phyloP scores from a whole-genome alignment of 768 basidiomycete genomes.

The Leccinum broughii region DNA sequence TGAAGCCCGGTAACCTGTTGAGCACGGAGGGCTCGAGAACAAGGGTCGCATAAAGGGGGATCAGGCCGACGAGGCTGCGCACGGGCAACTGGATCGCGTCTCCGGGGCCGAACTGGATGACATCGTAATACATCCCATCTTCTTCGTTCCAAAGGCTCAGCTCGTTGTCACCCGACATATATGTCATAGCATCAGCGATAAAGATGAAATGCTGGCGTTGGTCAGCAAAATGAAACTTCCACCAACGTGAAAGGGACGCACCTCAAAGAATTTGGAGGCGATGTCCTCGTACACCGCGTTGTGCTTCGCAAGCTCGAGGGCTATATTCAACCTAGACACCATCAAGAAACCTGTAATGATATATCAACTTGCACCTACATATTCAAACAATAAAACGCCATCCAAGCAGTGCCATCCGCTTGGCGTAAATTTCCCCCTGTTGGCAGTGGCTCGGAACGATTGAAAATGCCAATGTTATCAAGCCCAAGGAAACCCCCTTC shows the following conservation, averaged over 20 bases:
- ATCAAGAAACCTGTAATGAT: constrained; percentile 2
- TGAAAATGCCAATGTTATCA: constrained; percentile 98
- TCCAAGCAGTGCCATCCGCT: constrained; percentile 99
- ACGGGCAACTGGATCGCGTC: constrained; percentile 90
- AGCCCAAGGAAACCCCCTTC: constrained; percentile 98
- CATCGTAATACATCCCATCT: constrained; percentile 99
- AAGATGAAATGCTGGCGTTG: constrained; percentile 86
- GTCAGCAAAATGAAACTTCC: constrained; percentile 14
- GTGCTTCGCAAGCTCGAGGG: constrained; percentile 96
- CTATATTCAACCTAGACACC: constrained; percentile 82
- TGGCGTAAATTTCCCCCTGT: constrained; percentile 94
- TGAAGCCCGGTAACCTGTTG: constrained; percentile 95
- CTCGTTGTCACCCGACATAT: constrained; percentile 73
- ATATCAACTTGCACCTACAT: constrained; percentile 56
- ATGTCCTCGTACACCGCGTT: constrained; percentile 98
- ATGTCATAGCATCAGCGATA: constrained; percentile 99
- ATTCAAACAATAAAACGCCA: constrained; percentile 98
- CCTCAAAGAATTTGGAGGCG: constrained; percentile 96
- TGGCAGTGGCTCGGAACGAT: constrained; percentile 94
- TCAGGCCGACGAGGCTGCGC: constrained; percentile 94
- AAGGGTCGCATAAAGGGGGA: constrained; percentile 93
- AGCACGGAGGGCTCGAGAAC: constrained; percentile 89
- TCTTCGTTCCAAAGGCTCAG: constrained; percentile 91
- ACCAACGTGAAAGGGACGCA: constrained; percentile 23
- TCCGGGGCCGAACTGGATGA: constrained; percentile 82